Percentiles rank a stretch among this genome's conserved stretches.
Conservation (phyloP, 2,329 filamentous ascomycete species). For the Scedosporium boydii region DNA sequence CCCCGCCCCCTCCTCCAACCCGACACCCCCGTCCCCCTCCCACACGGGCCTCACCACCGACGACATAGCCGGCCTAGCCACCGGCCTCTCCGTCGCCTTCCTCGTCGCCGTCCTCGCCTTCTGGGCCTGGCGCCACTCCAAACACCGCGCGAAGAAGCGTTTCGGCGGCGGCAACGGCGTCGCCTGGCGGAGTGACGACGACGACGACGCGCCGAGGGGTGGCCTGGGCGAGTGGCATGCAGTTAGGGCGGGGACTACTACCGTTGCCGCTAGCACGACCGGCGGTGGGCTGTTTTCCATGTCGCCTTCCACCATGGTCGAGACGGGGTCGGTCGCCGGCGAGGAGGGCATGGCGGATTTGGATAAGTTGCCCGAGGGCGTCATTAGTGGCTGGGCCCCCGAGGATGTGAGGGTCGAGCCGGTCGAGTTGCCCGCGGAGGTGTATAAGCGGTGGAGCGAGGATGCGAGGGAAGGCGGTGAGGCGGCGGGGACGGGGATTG, state of each 20-base stretch:
- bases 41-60: neutral
- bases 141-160: neutral
- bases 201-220: neutral
- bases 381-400: neutral
- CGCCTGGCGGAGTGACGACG: neutral
- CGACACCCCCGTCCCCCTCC: neutral
- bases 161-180: neutral
- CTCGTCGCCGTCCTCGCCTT: neutral
- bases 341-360: neutral
- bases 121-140: conserved; percentile 1
- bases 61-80: conserved; percentile 6
- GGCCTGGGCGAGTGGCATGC: neutral
- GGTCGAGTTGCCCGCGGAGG: neutral
- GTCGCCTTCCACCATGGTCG: neutral
- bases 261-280: neutral
- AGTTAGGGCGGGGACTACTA: neutral
- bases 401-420: neutral
- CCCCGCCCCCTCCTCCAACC: neutral
- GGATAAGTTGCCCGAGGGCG: conserved; percentile 3
- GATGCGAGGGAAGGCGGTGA: neutral
- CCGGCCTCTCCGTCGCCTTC: conserved; percentile 5
- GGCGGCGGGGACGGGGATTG: conserved; percentile 20
- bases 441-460: neutral
- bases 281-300: neutral
- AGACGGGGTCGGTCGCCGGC: neutral